Percentiles rank a stretch among this genome's conserved stretches.
phyloP scores from a whole-genome alignment of 2,329 filamentous ascomycete genomes.

The Zasmidium citrigriseum region DNA sequence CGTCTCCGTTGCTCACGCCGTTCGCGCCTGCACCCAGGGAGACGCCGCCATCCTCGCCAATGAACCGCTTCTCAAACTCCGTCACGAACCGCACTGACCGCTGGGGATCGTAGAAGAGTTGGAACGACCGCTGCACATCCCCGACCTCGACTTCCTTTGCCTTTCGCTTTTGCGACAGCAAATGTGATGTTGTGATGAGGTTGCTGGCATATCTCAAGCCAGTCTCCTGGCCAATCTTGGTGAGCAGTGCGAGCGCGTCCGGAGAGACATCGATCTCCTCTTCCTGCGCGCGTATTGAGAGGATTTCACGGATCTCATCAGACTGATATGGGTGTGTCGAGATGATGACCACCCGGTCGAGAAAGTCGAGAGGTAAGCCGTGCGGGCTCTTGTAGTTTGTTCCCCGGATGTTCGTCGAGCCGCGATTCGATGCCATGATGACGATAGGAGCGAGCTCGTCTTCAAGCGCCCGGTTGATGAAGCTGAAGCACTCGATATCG shows the following conservation, averaged over 20 bases:
- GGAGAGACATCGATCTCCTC: conserved; percentile 91
- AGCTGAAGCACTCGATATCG: conserved; percentile 98
- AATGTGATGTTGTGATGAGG: conserved; percentile 89
- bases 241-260: conserved; percentile 87
- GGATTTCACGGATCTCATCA: conserved; percentile 89
- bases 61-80: conserved; percentile 89
- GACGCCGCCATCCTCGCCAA: conserved; percentile 81
- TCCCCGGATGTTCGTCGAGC: conserved; percentile 85
- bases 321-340: conserved; percentile 81
- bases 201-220: conserved; percentile 96
- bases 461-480: conserved; percentile 95
- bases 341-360: conserved; percentile 94
- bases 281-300: conserved; percentile 89
- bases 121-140: conserved; percentile 91
- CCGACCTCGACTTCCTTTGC: conserved; percentile 80
- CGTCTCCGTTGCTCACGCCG: conserved; percentile 34
- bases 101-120: conserved; percentile 86
- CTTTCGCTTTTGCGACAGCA: conserved; percentile 82
- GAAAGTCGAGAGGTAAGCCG: conserved; percentile 90
- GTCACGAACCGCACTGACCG: conserved; percentile 88
- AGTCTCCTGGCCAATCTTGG: conserved; percentile 92
- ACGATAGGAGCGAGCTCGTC: conserved; percentile 94
- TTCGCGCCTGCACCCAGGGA: conserved; percentile 60
- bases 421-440: conserved; percentile 98
- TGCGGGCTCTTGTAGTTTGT: conserved; percentile 93